Base-by-base conservation (phyloP, 768 basidiomycete species). In the Tephrocybe rancida region DNA sequence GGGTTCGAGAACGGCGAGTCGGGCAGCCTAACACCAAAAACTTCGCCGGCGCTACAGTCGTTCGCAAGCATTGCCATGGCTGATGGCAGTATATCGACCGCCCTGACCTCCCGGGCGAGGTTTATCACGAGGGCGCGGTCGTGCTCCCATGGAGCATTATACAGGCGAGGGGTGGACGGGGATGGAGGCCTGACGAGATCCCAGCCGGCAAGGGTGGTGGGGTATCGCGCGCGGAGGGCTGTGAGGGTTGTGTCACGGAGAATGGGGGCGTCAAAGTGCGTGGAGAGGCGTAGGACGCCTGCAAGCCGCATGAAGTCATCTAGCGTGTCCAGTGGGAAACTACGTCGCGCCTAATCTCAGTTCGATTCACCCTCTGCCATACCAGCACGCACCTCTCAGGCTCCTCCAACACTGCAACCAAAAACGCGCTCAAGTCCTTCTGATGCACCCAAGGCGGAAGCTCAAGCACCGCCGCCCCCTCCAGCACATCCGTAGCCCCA, bases 1-100 rank as follows among this genome's bases (percentile, higher is more conserved):
- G 52, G 7, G 52, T 39, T 8, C 30, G 7, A 4, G 32, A 16
- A 19, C 25, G 21, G 10, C 11, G 34, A 6, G 29, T 35, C 21
- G 44, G 57, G 54, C 0, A 61, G 35, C 0, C 27, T 37, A 2
- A 61, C 52, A 5, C 60, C 58, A 19, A 64, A 64, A 1, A 61
- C 60, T 26, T 64, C 60, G 10, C 60, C 56, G 2, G 60, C 60
- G 10, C 58, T 59, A 42, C 54, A 46, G 22, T 61, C 58, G 50
- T 64, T 61, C 5, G 58, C 52, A 3, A 64, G 51, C 39, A 55
- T 51, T 16, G 62, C 62, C 60, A 64, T 61, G 21, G 62, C 62
- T 0, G 58, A 48, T 5, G 62, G 62, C 22, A 64, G 52, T 42
- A 61, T 51, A 3, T 52, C 51, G 43, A 54, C 54, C 1, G 62